Evolutionary conservation across 1,284 basidiomycete genomes (phyloP).

Genomic region (Porodaedalea pini): DNA sequence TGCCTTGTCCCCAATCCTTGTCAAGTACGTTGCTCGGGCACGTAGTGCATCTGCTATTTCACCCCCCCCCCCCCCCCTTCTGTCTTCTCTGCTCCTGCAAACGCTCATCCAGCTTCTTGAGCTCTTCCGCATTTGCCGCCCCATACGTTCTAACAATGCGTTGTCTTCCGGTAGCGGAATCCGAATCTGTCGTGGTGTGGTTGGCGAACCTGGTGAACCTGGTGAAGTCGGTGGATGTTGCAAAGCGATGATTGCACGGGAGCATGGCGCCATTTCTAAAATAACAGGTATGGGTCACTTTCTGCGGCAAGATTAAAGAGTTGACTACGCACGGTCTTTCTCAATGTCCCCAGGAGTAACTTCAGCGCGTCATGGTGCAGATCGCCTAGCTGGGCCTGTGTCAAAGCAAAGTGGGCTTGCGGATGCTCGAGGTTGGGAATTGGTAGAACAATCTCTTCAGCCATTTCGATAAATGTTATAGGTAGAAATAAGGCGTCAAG

Average conservation of each 20-base stretch:
- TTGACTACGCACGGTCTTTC: constrained; percentile 68
- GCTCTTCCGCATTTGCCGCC: constrained; percentile 71
- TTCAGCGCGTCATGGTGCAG: constrained; percentile 67
- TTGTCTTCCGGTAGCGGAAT: constrained; percentile 50
- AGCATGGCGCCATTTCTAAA: constrained; percentile 81
- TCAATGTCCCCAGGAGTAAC: constrained; percentile 73
- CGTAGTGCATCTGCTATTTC: constrained; percentile 88
- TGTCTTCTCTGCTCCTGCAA: constrained; percentile 83
- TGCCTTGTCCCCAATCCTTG: constrained; percentile 90
- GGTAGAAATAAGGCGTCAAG: not conserved
- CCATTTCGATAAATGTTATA: constrained; percentile 44
- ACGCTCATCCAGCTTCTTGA: constrained; percentile 75
- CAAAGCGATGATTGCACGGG: constrained; percentile 45
- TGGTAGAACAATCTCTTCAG: constrained; percentile 80
- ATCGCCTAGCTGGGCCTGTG: constrained; percentile 54
- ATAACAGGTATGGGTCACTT: constrained; percentile 17
- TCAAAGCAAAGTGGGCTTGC: constrained; percentile 74
- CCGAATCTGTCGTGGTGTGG: constrained; percentile 24
- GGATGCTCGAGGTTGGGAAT: constrained; percentile 82
- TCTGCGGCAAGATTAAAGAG: not conserved
- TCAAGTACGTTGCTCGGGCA: constrained; percentile 84
- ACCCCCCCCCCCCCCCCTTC: constrained; percentile 92
- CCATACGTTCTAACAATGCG: constrained; percentile 63
- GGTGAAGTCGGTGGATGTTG: constrained; percentile 24
- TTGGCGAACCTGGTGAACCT: constrained; percentile 28